A percentile compares a stretch with the other conserved stretches of the same genome.
Conservation (phyloP, 2,329 filamentous ascomycete genomes). For the Pezicula rhizophila region DNA sequence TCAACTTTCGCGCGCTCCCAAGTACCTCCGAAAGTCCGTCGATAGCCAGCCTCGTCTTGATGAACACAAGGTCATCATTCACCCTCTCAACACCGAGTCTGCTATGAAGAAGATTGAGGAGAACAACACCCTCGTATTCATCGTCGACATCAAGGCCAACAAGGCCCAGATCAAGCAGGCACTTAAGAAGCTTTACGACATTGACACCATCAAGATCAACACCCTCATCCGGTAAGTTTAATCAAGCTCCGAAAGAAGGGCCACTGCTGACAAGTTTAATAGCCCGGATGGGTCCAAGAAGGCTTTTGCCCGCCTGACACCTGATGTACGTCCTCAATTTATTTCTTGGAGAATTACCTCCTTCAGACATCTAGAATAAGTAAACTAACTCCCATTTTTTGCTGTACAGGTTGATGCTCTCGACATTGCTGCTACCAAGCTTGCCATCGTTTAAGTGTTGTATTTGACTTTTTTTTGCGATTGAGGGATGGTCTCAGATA, state of each 20-base stretch:
- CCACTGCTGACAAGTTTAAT: slow-evolving; percentile 11
- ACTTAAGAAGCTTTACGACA: slow-evolving; percentile 99
- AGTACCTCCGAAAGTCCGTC: slow-evolving; percentile 96
- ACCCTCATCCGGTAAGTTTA: slow-evolving; percentile 82
- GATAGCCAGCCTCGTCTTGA: slow-evolving; percentile 86
- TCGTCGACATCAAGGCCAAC: slow-evolving; percentile 95
- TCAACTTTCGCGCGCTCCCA: slow-evolving; percentile 80
- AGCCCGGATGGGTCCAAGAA: slow-evolving; percentile 98
- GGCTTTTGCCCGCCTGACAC: slow-evolving; percentile 91
- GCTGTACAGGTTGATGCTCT: slow-evolving; percentile 61
- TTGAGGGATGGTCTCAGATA: slow-evolving; percentile 22
- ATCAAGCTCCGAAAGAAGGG: neutral
- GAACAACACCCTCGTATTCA: slow-evolving; percentile 99
- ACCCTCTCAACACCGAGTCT: slow-evolving; percentile 98
- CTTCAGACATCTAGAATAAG: too few species aligned
- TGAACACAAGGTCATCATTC: slow-evolving; percentile 94
- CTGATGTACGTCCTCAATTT: slow-evolving; percentile 57
- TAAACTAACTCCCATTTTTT: too few species aligned
- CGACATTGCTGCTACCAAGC: slow-evolving; percentile 98
- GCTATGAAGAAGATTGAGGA: slow-evolving; percentile 99
- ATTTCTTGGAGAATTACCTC: too few species aligned
- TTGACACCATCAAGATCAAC: slow-evolving; percentile 98
- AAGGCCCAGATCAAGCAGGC: slow-evolving; percentile 99
- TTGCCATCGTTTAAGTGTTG: slow-evolving; percentile 80
- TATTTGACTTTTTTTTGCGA: slow-evolving; percentile 38